Evolutionary conservation across 2,329 filamentous ascomycete species (phyloP).

Genomic region (Clonostachys rosea): DNA sequence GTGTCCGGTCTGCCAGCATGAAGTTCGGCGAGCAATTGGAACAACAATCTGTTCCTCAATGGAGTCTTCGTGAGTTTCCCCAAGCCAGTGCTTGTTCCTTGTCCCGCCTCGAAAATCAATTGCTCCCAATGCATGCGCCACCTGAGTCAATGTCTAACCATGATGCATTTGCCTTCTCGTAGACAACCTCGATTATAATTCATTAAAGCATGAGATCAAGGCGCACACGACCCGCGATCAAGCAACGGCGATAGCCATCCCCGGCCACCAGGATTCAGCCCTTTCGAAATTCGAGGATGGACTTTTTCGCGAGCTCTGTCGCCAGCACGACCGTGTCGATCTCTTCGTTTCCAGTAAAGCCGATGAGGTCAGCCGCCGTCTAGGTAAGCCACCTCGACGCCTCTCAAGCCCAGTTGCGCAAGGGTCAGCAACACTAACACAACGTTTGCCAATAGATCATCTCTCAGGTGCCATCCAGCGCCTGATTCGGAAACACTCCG

Average conservation of each 20-base stretch:
- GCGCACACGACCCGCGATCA: constrained; percentile 69
- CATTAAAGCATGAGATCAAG: constrained; percentile 81
- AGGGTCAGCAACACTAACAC: not conserved
- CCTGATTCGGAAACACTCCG: constrained; percentile 36
- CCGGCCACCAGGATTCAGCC: constrained; percentile 58
- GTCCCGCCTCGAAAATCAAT: not conserved
- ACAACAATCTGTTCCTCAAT: constrained; percentile 74
- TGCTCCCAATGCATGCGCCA: no score
- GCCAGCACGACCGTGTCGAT: constrained; percentile 72
- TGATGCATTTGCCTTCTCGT: constrained; percentile 2
- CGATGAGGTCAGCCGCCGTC: constrained; percentile 67
- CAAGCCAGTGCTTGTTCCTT: not conserved
- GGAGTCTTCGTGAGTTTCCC: constrained; percentile 61
- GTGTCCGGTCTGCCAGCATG: constrained; percentile 16
- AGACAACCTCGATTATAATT: constrained; percentile 90
- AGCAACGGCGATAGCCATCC: constrained; percentile 67
- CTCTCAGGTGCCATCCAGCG: constrained; percentile 41
- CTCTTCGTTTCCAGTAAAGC: constrained; percentile 78
- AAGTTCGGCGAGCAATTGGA: constrained; percentile 53
- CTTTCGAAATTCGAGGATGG: constrained; percentile 63
- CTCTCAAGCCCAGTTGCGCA: not conserved
- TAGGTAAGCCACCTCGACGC: constrained; percentile 43
- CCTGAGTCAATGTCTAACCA: not conserved
- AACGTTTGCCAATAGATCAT: constrained; percentile 33
- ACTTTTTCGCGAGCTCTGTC: constrained; percentile 67